phyloP scores from a whole-genome alignment of 2,329 filamentous ascomycete genomes.

The Sodiomyces alkalinus region DNA sequence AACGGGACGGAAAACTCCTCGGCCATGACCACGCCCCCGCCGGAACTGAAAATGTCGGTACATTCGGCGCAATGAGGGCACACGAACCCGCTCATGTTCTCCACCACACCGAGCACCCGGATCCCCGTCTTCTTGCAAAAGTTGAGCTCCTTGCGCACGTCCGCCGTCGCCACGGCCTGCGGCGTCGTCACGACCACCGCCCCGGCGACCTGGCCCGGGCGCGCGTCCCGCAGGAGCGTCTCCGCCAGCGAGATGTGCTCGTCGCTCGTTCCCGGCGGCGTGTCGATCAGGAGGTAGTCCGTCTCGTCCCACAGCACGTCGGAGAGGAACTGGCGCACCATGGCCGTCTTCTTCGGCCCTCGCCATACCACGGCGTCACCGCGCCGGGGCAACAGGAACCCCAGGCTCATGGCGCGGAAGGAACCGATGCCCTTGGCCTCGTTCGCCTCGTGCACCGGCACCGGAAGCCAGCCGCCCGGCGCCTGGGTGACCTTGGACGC shows the following conservation, averaged over 20 bases:
- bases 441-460: constrained; percentile 58
- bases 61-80: constrained; percentile 70
- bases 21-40: constrained; percentile 82
- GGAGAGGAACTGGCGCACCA: constrained; percentile 91
- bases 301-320: constrained; percentile 78
- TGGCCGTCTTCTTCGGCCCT: constrained; percentile 95
- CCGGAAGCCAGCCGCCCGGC: constrained; percentile 82
- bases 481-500: constrained; percentile 80
- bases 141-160: constrained; percentile 89
- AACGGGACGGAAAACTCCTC: constrained; percentile 72
- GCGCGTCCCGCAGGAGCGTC: constrained; percentile 52
- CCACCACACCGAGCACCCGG: constrained; percentile 71
- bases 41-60: constrained; percentile 84
- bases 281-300: constrained; percentile 92
- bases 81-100: constrained; percentile 95
- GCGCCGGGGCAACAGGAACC: constrained; percentile 70
- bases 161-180: constrained; percentile 82
- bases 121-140: constrained; percentile 79
- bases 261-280: constrained; percentile 88
- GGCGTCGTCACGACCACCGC: constrained; percentile 94
- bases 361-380: constrained; percentile 95
- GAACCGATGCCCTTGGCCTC: constrained; percentile 38
- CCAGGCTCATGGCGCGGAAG: constrained; percentile 78
- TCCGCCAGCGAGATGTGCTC: constrained; percentile 94
- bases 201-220: constrained; percentile 57